Evolutionary conservation across 2,329 filamentous ascomycete species (phyloP), one percentile per base, ranked within the genome.

Genomic region (Trichophyton benhamiae): DNA sequence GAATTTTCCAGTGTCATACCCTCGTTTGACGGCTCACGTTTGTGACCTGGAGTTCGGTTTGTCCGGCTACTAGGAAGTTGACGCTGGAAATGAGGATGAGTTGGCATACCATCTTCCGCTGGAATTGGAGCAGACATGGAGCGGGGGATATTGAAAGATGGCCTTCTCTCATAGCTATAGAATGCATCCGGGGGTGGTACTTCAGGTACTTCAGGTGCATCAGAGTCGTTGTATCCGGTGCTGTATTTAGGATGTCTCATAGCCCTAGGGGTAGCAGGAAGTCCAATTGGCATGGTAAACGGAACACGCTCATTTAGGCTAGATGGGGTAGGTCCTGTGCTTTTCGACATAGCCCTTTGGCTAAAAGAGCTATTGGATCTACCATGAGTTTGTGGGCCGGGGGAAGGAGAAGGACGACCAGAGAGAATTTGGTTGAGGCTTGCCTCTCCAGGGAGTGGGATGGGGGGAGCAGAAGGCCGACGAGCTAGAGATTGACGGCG

Each of bases 241-340:
- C 81, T 80, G 66, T 92, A 85, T 49, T 89, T 84, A 1, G 83
- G 82, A 70, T 95, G 84, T 20, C 88, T 84, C 91, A 96, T 95
- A 0, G 91, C 91, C 75, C 89, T 86, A 33, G 92, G 91, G 0
- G 91, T 96, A 1, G 91, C 89, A 13, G 92, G 91, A n/a, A 96
- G 81, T 0, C 91, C 91, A 59, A 92, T 81, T 4, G 82, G 80
- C 0, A 69, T 70, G 1, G 77, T 77, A 13, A 80, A 79, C 13
- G 81, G 78, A 0, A 79, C 80, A 1, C 77, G 75, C 59, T 76
- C 74, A 7, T 73, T 75, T 57, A 71, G 68, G 59, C 71, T 75
- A 4, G 71, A 70, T 44, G 72, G 70, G 5, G 74, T 71, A 17
- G 77, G 77, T 25, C 60, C 63, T 55, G 72, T 74, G 63, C 68